These are phyloP conservation scores for Sporisorium iseilematis-ciliati DNA, from an alignment of 1,284 basidiomycete species.

Conservation along the genomic window DNA sequence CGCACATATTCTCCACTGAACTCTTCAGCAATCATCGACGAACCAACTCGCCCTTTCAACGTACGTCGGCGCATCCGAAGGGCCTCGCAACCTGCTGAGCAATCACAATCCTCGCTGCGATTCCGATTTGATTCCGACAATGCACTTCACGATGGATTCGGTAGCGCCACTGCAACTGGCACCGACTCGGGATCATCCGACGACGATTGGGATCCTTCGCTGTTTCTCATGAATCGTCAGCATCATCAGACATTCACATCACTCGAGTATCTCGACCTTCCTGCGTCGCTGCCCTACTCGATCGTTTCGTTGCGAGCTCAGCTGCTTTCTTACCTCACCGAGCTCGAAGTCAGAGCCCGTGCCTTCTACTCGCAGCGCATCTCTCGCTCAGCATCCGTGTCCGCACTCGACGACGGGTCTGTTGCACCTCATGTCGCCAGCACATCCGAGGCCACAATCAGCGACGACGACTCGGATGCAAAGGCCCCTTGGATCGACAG, in stretches of 20 bases:
- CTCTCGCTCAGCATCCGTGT: slow-evolving; percentile 15
- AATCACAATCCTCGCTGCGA: slow-evolving; percentile 9
- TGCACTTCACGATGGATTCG: slow-evolving; percentile 23
- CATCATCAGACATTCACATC: slow-evolving; percentile 32
- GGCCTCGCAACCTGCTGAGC: slow-evolving; percentile 38
- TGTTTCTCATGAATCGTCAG: slow-evolving; percentile 9
- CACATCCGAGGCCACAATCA: neutral
- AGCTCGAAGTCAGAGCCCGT: slow-evolving; percentile 50
- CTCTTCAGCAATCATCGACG: slow-evolving; percentile 15
- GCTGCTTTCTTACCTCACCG: slow-evolving; percentile 49
- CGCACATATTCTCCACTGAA: neutral
- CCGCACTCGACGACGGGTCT: neutral
- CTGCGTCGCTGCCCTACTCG: slow-evolving; percentile 54
- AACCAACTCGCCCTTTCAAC: slow-evolving; percentile 40
- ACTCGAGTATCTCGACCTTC: slow-evolving; percentile 58
- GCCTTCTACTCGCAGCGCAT: slow-evolving; percentile 43
- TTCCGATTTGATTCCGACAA: slow-evolving; percentile 27
- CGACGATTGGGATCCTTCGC: slow-evolving; percentile 32
- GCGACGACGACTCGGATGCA: neutral
- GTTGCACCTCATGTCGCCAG: neutral
- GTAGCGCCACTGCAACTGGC: slow-evolving; percentile 40
- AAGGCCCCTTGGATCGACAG: slow-evolving; percentile 15
- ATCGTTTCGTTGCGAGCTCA: slow-evolving; percentile 54
- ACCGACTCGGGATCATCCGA: slow-evolving; percentile 47
- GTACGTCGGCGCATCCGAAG: slow-evolving; percentile 32